Conservation (phyloP, 75 land plant genomes). For the Selaginella tamariscina region DNA sequence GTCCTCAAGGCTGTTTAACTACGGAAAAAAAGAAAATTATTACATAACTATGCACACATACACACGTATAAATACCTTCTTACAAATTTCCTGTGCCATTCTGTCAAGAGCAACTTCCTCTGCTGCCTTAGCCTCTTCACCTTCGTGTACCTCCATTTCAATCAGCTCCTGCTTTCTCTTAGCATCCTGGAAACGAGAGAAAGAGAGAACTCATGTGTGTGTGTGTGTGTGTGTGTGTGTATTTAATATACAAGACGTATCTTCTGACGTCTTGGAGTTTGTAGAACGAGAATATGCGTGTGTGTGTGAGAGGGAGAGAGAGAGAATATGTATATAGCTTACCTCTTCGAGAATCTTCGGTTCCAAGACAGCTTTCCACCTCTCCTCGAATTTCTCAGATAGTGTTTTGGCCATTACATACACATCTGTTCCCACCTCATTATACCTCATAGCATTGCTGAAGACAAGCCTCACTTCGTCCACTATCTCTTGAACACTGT, state of each 20-base stretch:
- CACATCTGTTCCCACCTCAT: slow-evolving; percentile 65
- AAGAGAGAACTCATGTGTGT: no score
- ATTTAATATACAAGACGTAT: neutral
- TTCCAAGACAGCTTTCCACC: slow-evolving; percentile 48
- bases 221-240: neutral
- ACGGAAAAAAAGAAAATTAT: no score
- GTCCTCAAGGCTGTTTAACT: slow-evolving; percentile 61
- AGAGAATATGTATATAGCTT: no score
- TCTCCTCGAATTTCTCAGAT: slow-evolving; percentile 78
- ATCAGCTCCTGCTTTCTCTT: slow-evolving; percentile 62
- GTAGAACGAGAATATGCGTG: no score
- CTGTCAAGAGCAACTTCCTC: slow-evolving; percentile 51
- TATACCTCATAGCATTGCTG: slow-evolving; percentile 85
- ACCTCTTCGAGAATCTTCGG: slow-evolving; percentile 92
- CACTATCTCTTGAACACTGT: slow-evolving; percentile 61
- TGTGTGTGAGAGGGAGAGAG: no score
- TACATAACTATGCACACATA: no score
- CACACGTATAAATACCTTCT: slow-evolving; percentile 32
- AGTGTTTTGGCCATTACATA: slow-evolving; percentile 78
- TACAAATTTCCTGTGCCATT: slow-evolving; percentile 40
- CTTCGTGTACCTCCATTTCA: slow-evolving; percentile 35
- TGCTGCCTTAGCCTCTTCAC: slow-evolving; percentile 32
- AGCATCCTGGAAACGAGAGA: slow-evolving; percentile 36
- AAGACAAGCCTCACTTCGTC: slow-evolving; percentile 79
- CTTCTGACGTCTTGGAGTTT: neutral